Conservation (phyloP, 352 stramenopile species). For the Aphanomyces euteiches region DNA sequence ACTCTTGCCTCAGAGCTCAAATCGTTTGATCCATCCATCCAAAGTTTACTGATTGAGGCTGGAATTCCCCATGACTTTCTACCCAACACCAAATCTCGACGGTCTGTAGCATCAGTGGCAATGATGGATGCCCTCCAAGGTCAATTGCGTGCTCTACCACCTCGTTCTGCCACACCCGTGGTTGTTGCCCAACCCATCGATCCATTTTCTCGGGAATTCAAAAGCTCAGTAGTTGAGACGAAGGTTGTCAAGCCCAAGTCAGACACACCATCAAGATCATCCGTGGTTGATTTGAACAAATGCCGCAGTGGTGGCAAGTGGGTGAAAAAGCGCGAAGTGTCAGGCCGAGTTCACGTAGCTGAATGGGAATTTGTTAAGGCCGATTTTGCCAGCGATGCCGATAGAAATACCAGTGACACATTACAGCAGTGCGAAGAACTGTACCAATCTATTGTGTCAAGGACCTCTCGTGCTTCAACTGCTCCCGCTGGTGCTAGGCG, state of each 20-base stretch:
- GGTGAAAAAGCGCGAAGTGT: constrained; percentile 15
- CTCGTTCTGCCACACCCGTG: background rate
- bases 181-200: background rate
- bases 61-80: background rate
- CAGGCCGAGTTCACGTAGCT: constrained; percentile 17
- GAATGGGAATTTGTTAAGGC: constrained; percentile 30
- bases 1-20: constrained; percentile 19
- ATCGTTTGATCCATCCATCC: background rate
- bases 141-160: background rate
- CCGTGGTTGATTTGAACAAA: background rate
- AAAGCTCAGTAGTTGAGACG: too few species aligned
- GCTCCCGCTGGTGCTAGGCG: background rate
- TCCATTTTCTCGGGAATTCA: background rate
- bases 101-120: background rate
- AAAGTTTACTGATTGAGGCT: background rate
- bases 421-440: constrained; percentile 17
- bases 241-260: background rate
- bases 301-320: constrained; percentile 12
- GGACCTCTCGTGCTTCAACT: background rate
- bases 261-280: too few species aligned
- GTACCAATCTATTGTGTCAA: constrained; percentile 4
- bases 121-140: background rate
- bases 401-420: background rate
- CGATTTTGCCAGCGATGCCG: constrained; percentile 1
- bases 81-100: background rate